Base-by-base conservation (phyloP, 2,329 filamentous ascomycete genomes). In the Corynespora cassiicola region DNA sequence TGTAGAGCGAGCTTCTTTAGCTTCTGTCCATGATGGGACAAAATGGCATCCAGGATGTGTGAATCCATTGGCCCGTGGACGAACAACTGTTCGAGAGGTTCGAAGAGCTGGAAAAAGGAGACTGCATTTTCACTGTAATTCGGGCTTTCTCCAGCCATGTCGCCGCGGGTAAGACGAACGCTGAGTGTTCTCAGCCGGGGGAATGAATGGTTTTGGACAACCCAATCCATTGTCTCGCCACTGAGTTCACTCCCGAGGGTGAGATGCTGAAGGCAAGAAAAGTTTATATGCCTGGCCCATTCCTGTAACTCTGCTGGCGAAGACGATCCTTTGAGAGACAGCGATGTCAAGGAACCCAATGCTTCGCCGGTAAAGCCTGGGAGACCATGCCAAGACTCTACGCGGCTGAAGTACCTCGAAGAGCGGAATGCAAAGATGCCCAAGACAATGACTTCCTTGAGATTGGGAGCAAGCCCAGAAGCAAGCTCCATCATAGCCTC, bases 381-480 rank as follows among this genome's bases (percentile, higher is more conserved):
- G n/a, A 56, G 52, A 38, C 52, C 39, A 43, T 47, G 37, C 53
- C 45, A 56, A 21, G 25, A 22, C 16, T 41, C 37, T 27, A 25
- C 23, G 5, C 6, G n/a, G 26, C 34, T 32, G 23, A 8, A 6
- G 21, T 41, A 30, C 9, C 20, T 17, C 4, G 9, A n/a, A 18
- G 33, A 26, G 16, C 28, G 19, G 2, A 9, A 15, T 28, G 40
- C 33, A 6, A 14, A 3, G 10, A 46, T 10, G 24, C 28, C 17
- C 26, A 49, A 21, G 35, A 47, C 28, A 11, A 14, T 37, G 17
- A 55, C 35, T 19, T 55, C 45, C 36, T 52, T 52, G 18, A 55
- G 52, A 19, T 50, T 54, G 11, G 54, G 50, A 36, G 52, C 54
- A 43, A 55, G 45, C 20, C 47, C 42, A 39, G 47, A 37, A 34